A percentile compares a stretch with the other conserved stretches of the same genome.
Evolutionary conservation across 345 rosid genomes (phyloP).

Genomic region (Boechera stricta): DNA sequence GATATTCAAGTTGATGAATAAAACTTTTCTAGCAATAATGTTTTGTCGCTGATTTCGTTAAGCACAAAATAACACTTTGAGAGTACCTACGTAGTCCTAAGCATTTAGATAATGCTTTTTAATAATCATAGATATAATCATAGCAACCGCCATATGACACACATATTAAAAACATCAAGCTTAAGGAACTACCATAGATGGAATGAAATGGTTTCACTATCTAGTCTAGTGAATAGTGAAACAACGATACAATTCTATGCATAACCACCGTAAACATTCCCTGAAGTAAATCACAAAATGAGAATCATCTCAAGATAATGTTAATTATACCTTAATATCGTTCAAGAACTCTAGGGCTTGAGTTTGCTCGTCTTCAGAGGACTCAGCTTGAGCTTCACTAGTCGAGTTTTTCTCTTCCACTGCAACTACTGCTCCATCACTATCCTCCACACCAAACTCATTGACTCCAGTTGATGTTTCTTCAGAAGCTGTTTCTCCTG

Average conservation of each 20-base stretch:
- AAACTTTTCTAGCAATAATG: not conserved
- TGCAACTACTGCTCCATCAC: conserved; percentile 33
- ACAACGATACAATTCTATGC: not conserved
- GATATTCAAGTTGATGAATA: not conserved
- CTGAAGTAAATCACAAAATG: not conserved
- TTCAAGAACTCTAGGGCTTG: conserved; percentile 56
- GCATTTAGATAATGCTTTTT: not conserved
- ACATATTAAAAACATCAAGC: conserved; percentile 15
- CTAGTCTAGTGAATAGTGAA: not conserved
- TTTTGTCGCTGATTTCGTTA: not conserved
- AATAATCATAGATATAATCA: conserved; percentile 32
- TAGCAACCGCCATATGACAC: conserved; percentile 36
- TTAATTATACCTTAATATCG: conserved; percentile 57
- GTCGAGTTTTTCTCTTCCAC: conserved; percentile 47
- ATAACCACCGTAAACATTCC: not conserved
- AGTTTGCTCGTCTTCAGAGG: conserved; percentile 44
- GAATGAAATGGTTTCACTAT: not conserved
- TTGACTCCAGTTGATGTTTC: conserved; percentile 52
- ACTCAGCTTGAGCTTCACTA: conserved; percentile 44
- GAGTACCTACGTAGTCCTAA: too few species aligned
- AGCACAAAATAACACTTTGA: not conserved
- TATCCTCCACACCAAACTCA: conserved; percentile 50
- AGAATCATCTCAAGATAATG: not conserved
- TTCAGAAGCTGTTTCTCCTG: conserved; percentile 58
- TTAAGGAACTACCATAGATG: not conserved